Evolutionary conservation across 108 stramenopile species (phyloP), one percentile per base, ranked within the genome.

Genomic region (Schizochytrium sp.): DNA sequence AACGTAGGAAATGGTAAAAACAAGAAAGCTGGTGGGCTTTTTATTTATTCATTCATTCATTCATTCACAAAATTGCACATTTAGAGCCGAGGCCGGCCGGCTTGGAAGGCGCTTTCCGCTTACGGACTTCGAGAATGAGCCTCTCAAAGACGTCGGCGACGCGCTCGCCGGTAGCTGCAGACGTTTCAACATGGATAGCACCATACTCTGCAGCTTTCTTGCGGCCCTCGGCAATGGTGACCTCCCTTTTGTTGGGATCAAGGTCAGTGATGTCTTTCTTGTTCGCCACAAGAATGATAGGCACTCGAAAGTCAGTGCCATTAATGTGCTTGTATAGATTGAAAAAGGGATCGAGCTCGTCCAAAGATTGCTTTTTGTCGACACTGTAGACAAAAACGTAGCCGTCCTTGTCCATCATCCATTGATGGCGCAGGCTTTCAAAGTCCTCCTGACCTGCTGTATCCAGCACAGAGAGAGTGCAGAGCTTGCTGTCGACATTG

Each of bases 361-460:
- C 76, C 10, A 83, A 4, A 6, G 48, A 45, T 83, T 83, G 76
- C 48, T 53, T 47, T 3, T 47, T 53, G 76, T 83, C 51, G 12
- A 83, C 76, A 34, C 76, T 83, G 51, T 83, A 83, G 18, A 83
- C 76, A 83, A 83, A 83, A 8, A 83, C 76, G 51, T 83, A 83
- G 51, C 76, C 76, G 23, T 83, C 51, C 23, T 83, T 83, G 23
- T 83, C 76, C 76, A 83, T 83, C 76, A 83, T 83, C 76, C 76
- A 83, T 23, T 83, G 76, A 23, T 83, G 76, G 0, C 76, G 19
- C 51, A 83, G 28, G 51, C 48, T 53, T 45, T 83, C 76, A 53
- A 83, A 83, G n/a, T 83, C 76, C 16, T 83, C 76, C 76, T 83
- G 76, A 21, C 76, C 76, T 14, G 76, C 76, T 47, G 76, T 83